Evolutionary conservation across 1,284 basidiomycete species (phyloP).

Genomic region (Kalmanozyma brasiliensis): DNA sequence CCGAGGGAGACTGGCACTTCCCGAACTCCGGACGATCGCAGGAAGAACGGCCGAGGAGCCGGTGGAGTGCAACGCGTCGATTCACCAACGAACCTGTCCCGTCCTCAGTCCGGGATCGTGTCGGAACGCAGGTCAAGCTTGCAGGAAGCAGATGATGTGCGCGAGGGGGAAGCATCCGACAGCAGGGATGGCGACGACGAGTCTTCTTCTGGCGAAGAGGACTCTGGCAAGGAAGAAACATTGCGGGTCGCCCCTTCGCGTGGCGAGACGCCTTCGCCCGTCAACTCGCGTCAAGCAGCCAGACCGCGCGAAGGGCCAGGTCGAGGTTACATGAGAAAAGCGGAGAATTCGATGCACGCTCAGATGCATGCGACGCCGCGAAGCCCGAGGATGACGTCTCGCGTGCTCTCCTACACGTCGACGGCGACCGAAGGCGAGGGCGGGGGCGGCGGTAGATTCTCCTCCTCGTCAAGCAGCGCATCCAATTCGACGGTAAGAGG

Average conservation of each 20-base stretch:
- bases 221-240: slow-evolving; percentile 22
- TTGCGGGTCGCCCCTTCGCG: slow-evolving; percentile 4
- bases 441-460: slow-evolving; percentile 12
- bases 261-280: slow-evolving; percentile 12
- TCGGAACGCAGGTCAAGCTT: slow-evolving; percentile 17
- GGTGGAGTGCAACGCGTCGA: background rate
- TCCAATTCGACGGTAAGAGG: slow-evolving; percentile 22
- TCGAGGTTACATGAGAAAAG: slow-evolving; percentile 42
- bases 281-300: slow-evolving; percentile 10
- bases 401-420: slow-evolving; percentile 27
- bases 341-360: slow-evolving; percentile 29
- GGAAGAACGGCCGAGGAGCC: slow-evolving; percentile 1
- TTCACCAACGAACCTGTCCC: slow-evolving; percentile 3
- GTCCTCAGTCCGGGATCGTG: background rate
- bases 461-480: slow-evolving; percentile 22
- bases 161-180: slow-evolving; percentile 42
- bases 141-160: slow-evolving; percentile 12
- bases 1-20: slow-evolving; percentile 3
- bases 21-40: background rate
- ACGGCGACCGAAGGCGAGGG: slow-evolving; percentile 41
- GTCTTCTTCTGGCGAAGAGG: slow-evolving; percentile 45
- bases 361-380: slow-evolving; percentile 41
- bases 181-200: slow-evolving; percentile 61
- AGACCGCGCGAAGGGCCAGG: slow-evolving; percentile 36
- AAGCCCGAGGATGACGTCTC: slow-evolving; percentile 37